These are phyloP conservation scores for Cutaneotrichosporon dermatis DNA, from an alignment of 1,284 basidiomycete species.

Conservation along the genomic window DNA sequence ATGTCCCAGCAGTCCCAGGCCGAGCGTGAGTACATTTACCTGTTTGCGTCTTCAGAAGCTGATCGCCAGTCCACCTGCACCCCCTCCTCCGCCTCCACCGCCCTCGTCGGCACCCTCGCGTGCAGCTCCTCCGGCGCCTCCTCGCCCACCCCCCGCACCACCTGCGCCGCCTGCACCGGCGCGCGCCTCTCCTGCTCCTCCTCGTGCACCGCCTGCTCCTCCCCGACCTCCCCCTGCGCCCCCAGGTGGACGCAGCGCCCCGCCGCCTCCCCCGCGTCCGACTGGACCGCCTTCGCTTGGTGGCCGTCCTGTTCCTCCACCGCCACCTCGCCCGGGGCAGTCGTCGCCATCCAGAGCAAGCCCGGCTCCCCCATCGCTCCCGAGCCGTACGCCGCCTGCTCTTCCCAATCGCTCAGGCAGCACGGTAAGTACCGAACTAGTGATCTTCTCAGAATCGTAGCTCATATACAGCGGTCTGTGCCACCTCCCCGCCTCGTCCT, in stretches of 20 bases:
- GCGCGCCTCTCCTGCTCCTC: conserved; percentile 32
- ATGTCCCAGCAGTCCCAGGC: conserved; percentile 51
- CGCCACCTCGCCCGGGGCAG: conserved; percentile 20
- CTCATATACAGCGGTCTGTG: conserved; percentile 13
- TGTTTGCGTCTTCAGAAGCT: background rate
- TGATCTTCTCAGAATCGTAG: conserved; percentile 16
- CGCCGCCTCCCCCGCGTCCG: no score
- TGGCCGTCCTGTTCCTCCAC: conserved; percentile 14
- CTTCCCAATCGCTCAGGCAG: conserved; percentile 55
- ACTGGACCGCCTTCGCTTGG: background rate
- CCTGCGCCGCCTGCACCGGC: conserved; percentile 7
- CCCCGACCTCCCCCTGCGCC: conserved; percentile 23
- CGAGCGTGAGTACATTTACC: conserved; percentile 51
- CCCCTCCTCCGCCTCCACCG: conserved; percentile 53
- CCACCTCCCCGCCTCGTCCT: conserved; percentile 49
- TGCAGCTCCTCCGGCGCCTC: conserved; percentile 12
- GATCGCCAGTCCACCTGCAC: conserved; percentile 56
- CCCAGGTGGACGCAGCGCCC: background rate
- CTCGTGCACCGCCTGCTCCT: conserved; percentile 26
- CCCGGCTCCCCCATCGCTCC: conserved; percentile 15
- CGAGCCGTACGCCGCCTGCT: conserved; percentile 64
- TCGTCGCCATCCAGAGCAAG: background rate
- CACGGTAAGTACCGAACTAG: background rate
- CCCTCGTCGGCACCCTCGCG: conserved; percentile 20
- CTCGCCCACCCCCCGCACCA: conserved; percentile 12